Evolutionary conservation across 176 grass and related monocot genomes (phyloP), one percentile per base, ranked within the genome.

Genomic region (Eremochloa ophiuroides): DNA sequence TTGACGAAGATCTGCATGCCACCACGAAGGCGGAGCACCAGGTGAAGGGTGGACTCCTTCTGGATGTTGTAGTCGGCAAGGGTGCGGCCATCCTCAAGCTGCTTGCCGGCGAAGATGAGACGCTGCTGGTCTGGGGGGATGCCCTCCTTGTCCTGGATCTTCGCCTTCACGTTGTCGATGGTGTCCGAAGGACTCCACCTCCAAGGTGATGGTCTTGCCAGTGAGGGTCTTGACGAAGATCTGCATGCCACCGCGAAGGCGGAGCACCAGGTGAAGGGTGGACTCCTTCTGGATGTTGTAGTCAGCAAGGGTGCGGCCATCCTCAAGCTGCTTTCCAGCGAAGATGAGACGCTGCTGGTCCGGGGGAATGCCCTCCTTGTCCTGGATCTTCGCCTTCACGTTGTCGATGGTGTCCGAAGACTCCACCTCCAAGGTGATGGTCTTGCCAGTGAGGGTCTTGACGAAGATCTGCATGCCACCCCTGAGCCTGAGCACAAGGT

Each of bases 241-340:
- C 40, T 93, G 91, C 91, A 93, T 93, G 66, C 91, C 91, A 0
- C 91, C 91, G 10, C 91, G 85, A 38, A 93, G 91, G 38, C 91
- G 88, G 50, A 94, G 86, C 66, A 94, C 92, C 26, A 94, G 67
- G 63, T 94, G 93, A 2, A 94, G 89, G 1, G 89, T 94, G 0
- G 89, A 89, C 81, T 94, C 93, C 79, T 97, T 97, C 84, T 97
- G 89, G 82, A 97, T 94, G 89, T 97, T 94, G 79, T 94, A 97
- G 56, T 97, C 91, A 16, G 91, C 94, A 27, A 97, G 91, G 9
- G 94, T 97, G 50, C 85, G 73, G 18, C 89, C 91, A 26, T 97
- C 94, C 35, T 94, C 87, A 8, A 97, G 94, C 82, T 92, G 89
- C 85, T 94, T 97, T 11, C 94, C 91, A 4, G 87, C 89, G 62